phyloP scores from a whole-genome alignment of 108 stramenopile species.

The Fragilaria crotonensis region DNA sequence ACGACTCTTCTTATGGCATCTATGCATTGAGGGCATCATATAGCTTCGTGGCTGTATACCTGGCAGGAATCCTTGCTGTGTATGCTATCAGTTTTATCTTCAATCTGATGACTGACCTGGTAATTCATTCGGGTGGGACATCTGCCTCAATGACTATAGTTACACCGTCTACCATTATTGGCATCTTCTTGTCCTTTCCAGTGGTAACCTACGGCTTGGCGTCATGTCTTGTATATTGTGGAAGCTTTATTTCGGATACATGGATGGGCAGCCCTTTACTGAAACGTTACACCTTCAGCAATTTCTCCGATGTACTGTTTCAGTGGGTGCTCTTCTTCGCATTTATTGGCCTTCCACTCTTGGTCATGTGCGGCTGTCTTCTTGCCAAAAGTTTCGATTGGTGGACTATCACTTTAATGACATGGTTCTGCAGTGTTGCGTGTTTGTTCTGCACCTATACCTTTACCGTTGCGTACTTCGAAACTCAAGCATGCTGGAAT shows the following conservation, averaged over 20 bases:
- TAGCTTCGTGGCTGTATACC: too few species aligned
- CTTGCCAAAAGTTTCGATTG: constrained; percentile 30
- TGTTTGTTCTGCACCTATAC: constrained; percentile 25
- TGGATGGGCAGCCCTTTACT: not conserved
- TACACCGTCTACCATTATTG: too few species aligned
- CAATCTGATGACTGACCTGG: too few species aligned
- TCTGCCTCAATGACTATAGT: too few species aligned
- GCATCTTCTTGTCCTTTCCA: not conserved
- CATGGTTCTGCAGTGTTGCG: constrained; percentile 35
- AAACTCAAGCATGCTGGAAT: constrained; percentile 34
- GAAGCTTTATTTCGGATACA: not conserved
- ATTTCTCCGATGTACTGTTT: constrained; percentile 1
- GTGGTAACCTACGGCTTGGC: not conserved
- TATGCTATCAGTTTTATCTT: too few species aligned
- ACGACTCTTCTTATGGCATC: too few species aligned
- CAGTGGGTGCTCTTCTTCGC: constrained; percentile 32
- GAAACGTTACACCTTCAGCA: not conserved
- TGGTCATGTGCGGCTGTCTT: constrained; percentile 24
- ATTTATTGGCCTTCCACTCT: constrained; percentile 44
- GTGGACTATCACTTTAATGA: constrained; percentile 39
- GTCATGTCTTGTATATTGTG: not conserved
- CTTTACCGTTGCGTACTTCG: constrained; percentile 31
- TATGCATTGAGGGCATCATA: too few species aligned
- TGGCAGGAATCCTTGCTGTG: too few species aligned
- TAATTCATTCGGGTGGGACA: too few species aligned